Conservation (phyloP, 1,139 yeast genomes). For the Kodamaea arcana region DNA sequence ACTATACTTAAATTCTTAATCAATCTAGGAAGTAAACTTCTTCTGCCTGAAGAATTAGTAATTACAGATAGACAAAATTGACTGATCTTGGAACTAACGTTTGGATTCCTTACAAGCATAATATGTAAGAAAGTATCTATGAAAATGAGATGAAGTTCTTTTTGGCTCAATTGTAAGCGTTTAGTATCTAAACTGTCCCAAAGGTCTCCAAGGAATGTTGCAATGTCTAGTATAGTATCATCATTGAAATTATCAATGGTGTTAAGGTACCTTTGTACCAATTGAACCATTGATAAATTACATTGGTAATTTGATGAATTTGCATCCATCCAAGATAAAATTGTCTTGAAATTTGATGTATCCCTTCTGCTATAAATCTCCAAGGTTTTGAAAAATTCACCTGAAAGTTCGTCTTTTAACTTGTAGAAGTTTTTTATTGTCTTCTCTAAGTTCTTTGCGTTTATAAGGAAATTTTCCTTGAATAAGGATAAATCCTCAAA, state of each 20-base stretch:
- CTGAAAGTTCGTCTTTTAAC: slow-evolving; percentile 35
- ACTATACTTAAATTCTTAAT: slow-evolving; percentile 37
- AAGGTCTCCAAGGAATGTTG: slow-evolving; percentile 34
- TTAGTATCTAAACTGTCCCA: slow-evolving; percentile 63
- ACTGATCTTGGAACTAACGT: slow-evolving; percentile 24
- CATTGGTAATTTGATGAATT: slow-evolving; percentile 23
- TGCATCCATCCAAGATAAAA: slow-evolving; percentile 16
- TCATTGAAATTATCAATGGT: slow-evolving; percentile 7
- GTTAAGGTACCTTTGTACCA: slow-evolving; percentile 10
- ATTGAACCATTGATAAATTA: slow-evolving; percentile 22
- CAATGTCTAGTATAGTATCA: slow-evolving; percentile 13
- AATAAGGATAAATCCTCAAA: slow-evolving; percentile 13
- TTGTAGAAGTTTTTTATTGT: slow-evolving; percentile 38
- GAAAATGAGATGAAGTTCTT: slow-evolving; percentile 53
- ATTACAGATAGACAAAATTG: slow-evolving; percentile 44
- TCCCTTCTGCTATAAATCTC: slow-evolving; percentile 5
- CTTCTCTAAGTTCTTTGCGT: slow-evolving; percentile 21
- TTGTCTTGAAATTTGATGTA: slow-evolving; percentile 4
- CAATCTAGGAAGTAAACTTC: slow-evolving; percentile 63
- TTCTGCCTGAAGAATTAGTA: slow-evolving; percentile 55
- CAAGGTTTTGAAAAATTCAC: slow-evolving; percentile 27
- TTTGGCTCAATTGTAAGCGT: slow-evolving; percentile 63
- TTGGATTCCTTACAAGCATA: slow-evolving; percentile 16
- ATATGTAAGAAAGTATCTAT: slow-evolving; percentile 42
- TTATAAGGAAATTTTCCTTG: slow-evolving; percentile 17